Evolutionary conservation across 345 rosid genomes (phyloP).

Genomic region (Dovyalis caffra): DNA sequence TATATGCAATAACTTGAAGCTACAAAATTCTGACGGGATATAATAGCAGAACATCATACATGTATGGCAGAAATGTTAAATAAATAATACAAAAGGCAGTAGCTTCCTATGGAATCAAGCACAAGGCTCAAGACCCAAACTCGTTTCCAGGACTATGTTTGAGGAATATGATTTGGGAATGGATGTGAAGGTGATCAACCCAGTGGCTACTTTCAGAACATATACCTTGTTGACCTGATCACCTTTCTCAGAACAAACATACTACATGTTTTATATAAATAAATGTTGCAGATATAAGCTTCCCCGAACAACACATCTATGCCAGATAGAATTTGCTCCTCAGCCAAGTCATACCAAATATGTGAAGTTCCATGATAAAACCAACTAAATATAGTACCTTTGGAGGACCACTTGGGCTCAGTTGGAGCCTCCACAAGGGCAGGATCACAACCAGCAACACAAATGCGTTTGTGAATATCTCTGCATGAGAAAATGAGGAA

Average conservation of each 20-base stretch:
- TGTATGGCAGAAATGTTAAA: background rate
- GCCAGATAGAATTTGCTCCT: too few species aligned
- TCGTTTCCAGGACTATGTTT: background rate
- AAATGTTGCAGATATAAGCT: too few species aligned
- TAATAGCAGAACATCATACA: background rate
- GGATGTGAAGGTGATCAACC: background rate
- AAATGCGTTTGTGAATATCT: slow-evolving; percentile 53
- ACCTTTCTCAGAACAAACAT: too few species aligned
- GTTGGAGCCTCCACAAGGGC: slow-evolving; percentile 78
- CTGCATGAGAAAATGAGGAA: slow-evolving; percentile 40
- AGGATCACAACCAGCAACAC: slow-evolving; percentile 80
- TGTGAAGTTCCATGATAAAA: background rate
- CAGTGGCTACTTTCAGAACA: background rate
- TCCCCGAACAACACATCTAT: too few species aligned
- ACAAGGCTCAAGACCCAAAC: background rate
- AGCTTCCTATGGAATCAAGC: background rate
- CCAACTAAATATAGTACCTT: slow-evolving; percentile 42
- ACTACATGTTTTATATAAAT: too few species aligned
- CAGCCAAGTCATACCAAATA: background rate
- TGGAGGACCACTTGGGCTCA: slow-evolving; percentile 92
- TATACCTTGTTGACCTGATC: too few species aligned
- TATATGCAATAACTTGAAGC: background rate
- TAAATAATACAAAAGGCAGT: background rate
- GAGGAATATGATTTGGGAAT: background rate
- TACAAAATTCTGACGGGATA: background rate